Conservation (phyloP, 768 basidiomycete genomes). For the Cyathus striatus region DNA sequence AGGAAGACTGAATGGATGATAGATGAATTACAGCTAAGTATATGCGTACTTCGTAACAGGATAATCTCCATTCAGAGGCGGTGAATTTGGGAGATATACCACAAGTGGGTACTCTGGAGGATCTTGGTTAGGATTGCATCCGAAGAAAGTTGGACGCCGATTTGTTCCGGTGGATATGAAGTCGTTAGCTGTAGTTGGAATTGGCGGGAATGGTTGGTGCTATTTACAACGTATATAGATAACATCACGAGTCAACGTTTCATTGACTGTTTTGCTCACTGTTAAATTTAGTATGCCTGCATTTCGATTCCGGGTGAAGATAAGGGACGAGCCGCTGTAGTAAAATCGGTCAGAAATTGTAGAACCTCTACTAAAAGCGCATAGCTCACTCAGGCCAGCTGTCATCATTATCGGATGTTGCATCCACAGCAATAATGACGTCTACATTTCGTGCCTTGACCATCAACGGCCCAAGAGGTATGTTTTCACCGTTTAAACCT, state of each 20-base stretch:
- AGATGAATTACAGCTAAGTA: background rate
- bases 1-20: background rate
- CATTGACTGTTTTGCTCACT: too few species aligned
- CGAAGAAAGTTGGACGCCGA: background rate
- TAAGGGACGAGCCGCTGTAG: background rate
- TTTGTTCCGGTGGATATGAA: background rate
- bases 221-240: too few species aligned
- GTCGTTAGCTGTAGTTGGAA: background rate
- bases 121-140: background rate
- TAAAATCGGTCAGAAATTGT: background rate
- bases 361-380: background rate
- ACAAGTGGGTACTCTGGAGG: background rate
- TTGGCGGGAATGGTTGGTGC: background rate
- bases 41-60: background rate
- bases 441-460: background rate
- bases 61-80: background rate
- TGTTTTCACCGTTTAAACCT: background rate
- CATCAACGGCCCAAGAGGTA: background rate
- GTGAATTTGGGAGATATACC: background rate
- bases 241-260: too few species aligned
- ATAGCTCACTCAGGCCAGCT: background rate
- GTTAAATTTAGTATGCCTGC: background rate
- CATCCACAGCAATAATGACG: background rate
- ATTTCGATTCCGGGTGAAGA: background rate
- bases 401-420: background rate